Percentiles rank a stretch among this genome's conserved stretches.
Evolutionary conservation across 176 grass and related monocot genomes (phyloP).

Genomic region (Carex scoparia): DNA sequence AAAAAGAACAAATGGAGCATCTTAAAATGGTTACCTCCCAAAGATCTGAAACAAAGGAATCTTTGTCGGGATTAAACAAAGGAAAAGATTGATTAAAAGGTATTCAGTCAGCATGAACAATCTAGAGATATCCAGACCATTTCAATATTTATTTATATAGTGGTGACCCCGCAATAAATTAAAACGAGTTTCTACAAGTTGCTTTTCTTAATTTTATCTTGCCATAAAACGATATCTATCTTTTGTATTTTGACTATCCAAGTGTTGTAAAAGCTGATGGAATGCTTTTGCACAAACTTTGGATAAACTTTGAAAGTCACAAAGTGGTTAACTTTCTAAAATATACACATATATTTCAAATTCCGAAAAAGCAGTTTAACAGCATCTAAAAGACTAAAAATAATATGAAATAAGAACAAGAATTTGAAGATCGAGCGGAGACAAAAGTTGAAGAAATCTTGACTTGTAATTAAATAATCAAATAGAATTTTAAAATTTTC

Average conservation of each 20-base stretch:
- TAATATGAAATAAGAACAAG: no score
- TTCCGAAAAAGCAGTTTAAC: no score
- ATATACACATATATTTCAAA: no score
- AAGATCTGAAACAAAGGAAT: conserved; percentile 16
- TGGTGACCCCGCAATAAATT: neutral
- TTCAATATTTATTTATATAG: neutral
- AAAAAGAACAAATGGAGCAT: neutral
- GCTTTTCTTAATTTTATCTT: neutral
- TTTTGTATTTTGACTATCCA: conserved; percentile 16
- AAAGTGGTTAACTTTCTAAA: neutral
- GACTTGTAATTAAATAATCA: no score
- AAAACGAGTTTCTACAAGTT: neutral
- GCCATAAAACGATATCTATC: neutral
- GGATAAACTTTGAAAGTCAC: conserved; percentile 2
- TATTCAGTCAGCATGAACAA: neutral
- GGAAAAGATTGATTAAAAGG: neutral
- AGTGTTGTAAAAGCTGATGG: neutral
- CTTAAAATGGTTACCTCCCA: neutral
- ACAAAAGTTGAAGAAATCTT: no score
- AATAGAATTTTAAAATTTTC: no score
- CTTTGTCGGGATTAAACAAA: conserved; percentile 8
- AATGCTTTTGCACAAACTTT: conserved; percentile 16
- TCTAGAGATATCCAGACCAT: conserved; percentile 17
- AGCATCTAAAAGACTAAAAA: no score
- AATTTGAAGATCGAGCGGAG: no score